These are phyloP conservation scores for Aspergillus felis DNA, from an alignment of 2,329 filamentous ascomycete species.

Conservation along the genomic window DNA sequence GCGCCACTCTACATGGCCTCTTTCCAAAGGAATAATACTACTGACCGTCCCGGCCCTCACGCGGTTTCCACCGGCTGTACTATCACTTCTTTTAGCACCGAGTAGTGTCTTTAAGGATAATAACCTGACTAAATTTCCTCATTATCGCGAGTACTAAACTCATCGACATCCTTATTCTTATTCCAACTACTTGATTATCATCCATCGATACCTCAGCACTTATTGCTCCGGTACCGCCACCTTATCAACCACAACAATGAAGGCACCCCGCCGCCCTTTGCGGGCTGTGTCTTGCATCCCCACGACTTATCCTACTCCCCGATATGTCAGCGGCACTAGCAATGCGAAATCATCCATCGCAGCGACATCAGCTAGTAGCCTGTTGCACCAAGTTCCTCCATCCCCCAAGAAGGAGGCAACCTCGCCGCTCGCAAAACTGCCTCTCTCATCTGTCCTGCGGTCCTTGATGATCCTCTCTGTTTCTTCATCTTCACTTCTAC, in stretches of 20 bases:
- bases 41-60: slow-evolving; percentile 19
- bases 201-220: background rate
- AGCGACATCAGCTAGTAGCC: slow-evolving; percentile 19
- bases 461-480: slow-evolving; percentile 36
- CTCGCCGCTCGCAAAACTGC: slow-evolving; percentile 34
- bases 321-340: slow-evolving; percentile 32
- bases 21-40: background rate
- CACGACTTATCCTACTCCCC: slow-evolving; percentile 8
- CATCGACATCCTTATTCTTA: background rate
- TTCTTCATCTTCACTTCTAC: slow-evolving; percentile 50
- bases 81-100: background rate
- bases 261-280: slow-evolving; percentile 25
- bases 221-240: background rate
- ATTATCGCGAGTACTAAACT: background rate
- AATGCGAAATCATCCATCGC: slow-evolving; percentile 27
- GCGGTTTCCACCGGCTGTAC: slow-evolving; percentile 24
- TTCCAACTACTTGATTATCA: background rate
- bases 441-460: slow-evolving; percentile 35
- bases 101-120: background rate
- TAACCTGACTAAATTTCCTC: background rate
- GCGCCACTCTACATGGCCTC: background rate
- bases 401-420: slow-evolving; percentile 21
- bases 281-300: slow-evolving; percentile 14
- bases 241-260: slow-evolving; percentile 19
- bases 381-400: slow-evolving; percentile 20